Conservation (phyloP, 257 asterid genomes). For the Cruciata laevipes region DNA sequence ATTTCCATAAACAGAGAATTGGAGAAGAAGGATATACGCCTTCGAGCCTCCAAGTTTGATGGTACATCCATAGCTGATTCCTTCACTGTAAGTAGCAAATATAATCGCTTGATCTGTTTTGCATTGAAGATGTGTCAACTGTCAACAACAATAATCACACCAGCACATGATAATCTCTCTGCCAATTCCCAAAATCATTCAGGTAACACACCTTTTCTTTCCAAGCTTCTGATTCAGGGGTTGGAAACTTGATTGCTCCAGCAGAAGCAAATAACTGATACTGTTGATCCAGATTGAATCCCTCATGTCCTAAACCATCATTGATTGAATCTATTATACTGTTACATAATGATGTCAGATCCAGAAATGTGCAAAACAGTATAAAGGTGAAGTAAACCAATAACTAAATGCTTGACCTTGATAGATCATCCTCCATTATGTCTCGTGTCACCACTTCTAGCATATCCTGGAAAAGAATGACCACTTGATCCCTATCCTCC, state of each 20-base stretch:
- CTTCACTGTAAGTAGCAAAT: constrained; percentile 86
- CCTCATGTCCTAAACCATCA: constrained; percentile 82
- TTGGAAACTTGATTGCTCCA: constrained; percentile 91
- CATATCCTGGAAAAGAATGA: constrained; percentile 98
- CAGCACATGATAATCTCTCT: background rate
- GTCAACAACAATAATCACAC: background rate
- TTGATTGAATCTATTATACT: constrained; percentile 87
- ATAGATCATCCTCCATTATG: constrained; percentile 94
- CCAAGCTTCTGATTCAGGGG: constrained; percentile 95
- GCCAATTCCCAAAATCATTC: background rate
- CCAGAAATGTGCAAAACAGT: constrained; percentile 3
- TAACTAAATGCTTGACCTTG: constrained; percentile 35
- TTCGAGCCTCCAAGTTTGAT: constrained; percentile 92
- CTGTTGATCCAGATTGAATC: constrained; percentile 76
- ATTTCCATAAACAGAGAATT: constrained; percentile 98
- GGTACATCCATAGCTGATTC: constrained; percentile 99
- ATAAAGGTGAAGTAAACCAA: background rate
- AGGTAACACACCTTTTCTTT: constrained; percentile 67
- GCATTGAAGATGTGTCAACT: constrained; percentile 16
- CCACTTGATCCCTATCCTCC: constrained; percentile 95
- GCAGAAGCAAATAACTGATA: constrained; percentile 97
- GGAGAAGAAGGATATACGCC: constrained; percentile 95
- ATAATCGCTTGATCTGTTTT: constrained; percentile 84
- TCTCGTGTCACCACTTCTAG: constrained; percentile 94
- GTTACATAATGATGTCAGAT: constrained; percentile 21